Conservation (phyloP, 139 green algal genomes). For the Tetraselmis chui region DNA sequence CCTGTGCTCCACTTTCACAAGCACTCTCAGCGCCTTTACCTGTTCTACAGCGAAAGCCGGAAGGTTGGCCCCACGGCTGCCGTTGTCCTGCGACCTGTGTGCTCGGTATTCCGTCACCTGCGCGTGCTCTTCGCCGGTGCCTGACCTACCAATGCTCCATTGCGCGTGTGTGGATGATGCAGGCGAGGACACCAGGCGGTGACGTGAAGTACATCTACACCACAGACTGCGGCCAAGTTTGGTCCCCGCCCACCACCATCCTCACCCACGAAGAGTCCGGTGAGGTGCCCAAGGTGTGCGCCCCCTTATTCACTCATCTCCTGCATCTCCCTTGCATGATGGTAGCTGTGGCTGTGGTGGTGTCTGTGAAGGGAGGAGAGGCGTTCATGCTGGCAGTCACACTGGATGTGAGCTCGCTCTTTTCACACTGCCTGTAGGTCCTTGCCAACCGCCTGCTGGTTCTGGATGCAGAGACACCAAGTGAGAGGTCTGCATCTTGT, state of each 20-base stretch:
- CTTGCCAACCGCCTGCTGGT: conserved; percentile 16
- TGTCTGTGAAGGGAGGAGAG: too few species aligned
- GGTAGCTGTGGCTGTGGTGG: too few species aligned
- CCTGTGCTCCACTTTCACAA: conserved; percentile 26
- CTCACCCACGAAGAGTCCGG: conserved; percentile 18
- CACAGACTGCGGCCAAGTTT: conserved; percentile 11
- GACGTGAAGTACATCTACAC: conserved; percentile 24
- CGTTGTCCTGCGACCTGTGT: too few species aligned
- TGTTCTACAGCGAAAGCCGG: conserved; percentile 33
- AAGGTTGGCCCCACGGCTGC: conserved; percentile 22
- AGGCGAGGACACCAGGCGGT: conserved; percentile 16
- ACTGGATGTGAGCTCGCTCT: too few species aligned
- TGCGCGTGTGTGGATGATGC: not conserved
- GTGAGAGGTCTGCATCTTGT: not conserved
- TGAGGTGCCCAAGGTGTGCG: conserved; percentile 25
- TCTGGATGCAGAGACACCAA: not conserved
- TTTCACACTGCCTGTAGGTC: too few species aligned
- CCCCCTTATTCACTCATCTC: not conserved
- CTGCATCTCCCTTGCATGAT: too few species aligned
- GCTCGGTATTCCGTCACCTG: too few species aligned
- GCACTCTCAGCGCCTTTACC: conserved; percentile 14
- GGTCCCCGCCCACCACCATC: conserved; percentile 16
- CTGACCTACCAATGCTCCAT: too few species aligned
- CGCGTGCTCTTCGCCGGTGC: too few species aligned
- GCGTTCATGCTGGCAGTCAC: too few species aligned